Percentiles rank a stretch among this genome's conserved stretches.
phyloP scores from a whole-genome alignment of 2,329 filamentous ascomycete genomes.

The Pestalotiopsis sp. region DNA sequence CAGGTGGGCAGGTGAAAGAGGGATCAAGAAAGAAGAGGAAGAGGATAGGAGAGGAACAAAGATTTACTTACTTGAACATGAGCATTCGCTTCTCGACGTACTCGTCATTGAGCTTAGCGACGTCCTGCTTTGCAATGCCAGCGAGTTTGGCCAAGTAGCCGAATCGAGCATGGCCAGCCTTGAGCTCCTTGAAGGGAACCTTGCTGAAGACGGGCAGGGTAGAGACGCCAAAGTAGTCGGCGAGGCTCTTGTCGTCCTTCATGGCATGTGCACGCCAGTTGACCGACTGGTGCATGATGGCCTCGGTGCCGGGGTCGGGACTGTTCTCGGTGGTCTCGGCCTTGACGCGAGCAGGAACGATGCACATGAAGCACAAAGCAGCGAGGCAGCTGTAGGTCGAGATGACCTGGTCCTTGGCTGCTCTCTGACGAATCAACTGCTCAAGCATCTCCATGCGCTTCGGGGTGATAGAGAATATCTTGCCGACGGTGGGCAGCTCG shows the following conservation, averaged over 20 bases:
- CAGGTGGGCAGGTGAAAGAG: not conserved
- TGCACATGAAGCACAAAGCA: not conserved
- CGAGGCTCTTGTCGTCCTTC: not conserved
- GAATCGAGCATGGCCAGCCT: not conserved
- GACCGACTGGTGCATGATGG: not conserved
- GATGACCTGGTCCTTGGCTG: not conserved
- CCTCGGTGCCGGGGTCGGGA: not conserved
- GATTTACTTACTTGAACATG: not conserved
- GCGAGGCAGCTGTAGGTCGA: not conserved
- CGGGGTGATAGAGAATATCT: not conserved
- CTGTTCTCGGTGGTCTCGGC: not conserved
- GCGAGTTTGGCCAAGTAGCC: not conserved
- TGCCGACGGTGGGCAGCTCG: not conserved
- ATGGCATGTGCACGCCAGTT: not conserved
- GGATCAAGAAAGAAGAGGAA: not conserved
- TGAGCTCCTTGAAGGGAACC: not conserved
- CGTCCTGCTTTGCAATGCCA: not conserved
- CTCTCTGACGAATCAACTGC: not conserved
- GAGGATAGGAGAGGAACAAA: not conserved
- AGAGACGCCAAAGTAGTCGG: not conserved
- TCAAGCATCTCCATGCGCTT: not conserved
- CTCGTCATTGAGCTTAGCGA: not conserved
- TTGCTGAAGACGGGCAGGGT: not conserved
- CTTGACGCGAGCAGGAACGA: not conserved
- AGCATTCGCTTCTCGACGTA: not conserved